Base-by-base conservation (phyloP, 352 stramenopile genomes). In the Globisporangium carolinianum region DNA sequence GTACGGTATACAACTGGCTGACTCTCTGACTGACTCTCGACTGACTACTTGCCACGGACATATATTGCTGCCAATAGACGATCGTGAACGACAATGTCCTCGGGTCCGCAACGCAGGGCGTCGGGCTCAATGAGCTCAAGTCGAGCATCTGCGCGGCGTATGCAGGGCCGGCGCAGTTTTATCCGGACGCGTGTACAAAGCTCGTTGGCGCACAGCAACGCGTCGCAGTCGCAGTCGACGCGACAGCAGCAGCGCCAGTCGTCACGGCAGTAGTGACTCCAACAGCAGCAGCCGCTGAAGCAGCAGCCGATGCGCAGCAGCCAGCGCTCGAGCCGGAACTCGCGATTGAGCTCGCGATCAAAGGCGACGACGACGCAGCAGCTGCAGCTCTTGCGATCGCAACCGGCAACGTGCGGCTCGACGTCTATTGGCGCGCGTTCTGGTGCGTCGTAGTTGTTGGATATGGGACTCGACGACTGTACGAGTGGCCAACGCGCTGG, bases 341-440 rank as follows among this genome's bases (percentile, higher is more conserved):
- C 35, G n/a, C n/a, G n/a, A n/a, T n/a, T n/a, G n/a, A n/a, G n/a
- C n/a, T n/a, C n/a, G n/a, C n/a, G n/a, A n/a, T n/a, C n/a, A n/a
- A n/a, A n/a, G n/a, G n/a, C n/a, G 64, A 80, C 32, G 54, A 18
- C 39, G 50, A 24, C 15, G 50, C 36, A 10, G 17, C n/a, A 8
- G 36, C 11, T 32, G n/a, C 14, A 15, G 7, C 10, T 24, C 15
- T 12, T 2, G 9, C 65, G 7, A 53, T 55, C 18, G 46, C 61
- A 24, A 51, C 36, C 10, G 69, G 66, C 39, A 91, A 90, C 48
- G 67, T 88, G 47, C 69, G 72, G 15, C 53, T 94, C n/a, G 71
- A 89, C 18, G 67, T 94, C 48, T 88, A 79, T 56, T 94, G 82
- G 81, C 76, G 84, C 56, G 84, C 84, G 10, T 91, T 89, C 52